phyloP scores from a whole-genome alignment of 331 rosid species.

The Telfairia occidentalis region DNA sequence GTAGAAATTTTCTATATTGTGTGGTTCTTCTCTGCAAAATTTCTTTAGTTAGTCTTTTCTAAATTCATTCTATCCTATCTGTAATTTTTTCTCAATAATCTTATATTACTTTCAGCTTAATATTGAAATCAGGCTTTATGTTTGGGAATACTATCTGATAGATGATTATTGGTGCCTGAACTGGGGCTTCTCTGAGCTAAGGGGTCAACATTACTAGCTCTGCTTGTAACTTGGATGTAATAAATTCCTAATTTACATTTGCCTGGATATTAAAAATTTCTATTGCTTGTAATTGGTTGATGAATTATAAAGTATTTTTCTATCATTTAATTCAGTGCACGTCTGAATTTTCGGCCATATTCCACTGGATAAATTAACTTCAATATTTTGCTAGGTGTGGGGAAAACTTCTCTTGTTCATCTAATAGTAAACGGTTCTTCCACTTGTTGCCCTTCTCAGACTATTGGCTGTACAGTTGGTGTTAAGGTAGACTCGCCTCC shows the following conservation, averaged over 20 bases:
- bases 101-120: not conserved
- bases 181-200: not conserved
- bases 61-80: not conserved
- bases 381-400: conserved; percentile 51
- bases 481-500: conserved; percentile 45
- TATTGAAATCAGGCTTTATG: not conserved
- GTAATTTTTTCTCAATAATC: not conserved
- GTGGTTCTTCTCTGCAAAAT: not conserved
- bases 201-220: not conserved
- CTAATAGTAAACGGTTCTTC: conserved; percentile 75
- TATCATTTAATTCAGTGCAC: not conserved
- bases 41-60: not conserved
- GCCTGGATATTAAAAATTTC: not conserved
- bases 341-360: not conserved
- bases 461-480: conserved; percentile 85
- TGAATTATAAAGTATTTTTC: not conserved
- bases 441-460: conserved; percentile 51
- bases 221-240: not conserved
- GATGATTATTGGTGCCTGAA: not conserved
- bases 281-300: not conserved
- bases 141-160: not conserved
- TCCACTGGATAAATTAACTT: not conserved
- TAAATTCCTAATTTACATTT: not conserved
- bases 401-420: conserved; percentile 85
- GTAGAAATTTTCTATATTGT: not conserved